Conservation (phyloP, 1,284 basidiomycete genomes). For the Pterulicium gracile region DNA sequence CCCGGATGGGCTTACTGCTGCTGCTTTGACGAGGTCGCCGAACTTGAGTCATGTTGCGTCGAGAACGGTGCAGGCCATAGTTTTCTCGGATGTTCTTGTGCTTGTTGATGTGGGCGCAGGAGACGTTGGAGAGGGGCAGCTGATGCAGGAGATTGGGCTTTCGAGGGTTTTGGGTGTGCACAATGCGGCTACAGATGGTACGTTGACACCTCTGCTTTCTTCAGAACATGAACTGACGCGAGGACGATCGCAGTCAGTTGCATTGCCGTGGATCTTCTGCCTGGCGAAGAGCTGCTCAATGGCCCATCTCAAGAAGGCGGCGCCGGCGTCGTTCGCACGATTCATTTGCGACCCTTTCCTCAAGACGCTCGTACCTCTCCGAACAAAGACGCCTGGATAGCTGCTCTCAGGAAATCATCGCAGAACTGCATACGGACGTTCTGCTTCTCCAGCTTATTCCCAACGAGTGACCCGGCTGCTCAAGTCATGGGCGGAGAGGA, state of each 20-base stretch:
- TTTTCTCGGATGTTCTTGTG: conserved; percentile 64
- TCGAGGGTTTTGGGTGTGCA: conserved; percentile 40
- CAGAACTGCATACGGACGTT: not conserved
- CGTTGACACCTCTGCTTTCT: too few species aligned
- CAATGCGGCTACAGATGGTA: not conserved
- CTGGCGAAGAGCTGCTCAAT: too few species aligned
- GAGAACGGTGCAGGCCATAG: conserved; percentile 36
- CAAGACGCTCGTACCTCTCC: not conserved
- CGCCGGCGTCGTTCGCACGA: not conserved
- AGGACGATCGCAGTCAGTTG: too few species aligned
- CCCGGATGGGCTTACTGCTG: conserved; percentile 6
- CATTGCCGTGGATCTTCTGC: too few species aligned
- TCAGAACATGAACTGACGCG: too few species aligned
- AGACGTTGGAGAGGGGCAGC: conserved; percentile 15
- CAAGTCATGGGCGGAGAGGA: too few species aligned
- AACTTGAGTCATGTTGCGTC: not conserved
- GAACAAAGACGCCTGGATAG: not conserved
- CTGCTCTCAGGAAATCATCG: not conserved
- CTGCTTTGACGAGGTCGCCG: conserved; percentile 9
- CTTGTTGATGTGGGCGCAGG: conserved; percentile 26
- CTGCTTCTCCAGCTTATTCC: not conserved
- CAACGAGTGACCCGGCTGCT: not conserved
- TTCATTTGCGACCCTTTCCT: not conserved
- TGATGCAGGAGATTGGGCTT: conserved; percentile 43
- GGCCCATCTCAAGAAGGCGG: too few species aligned